A percentile compares a stretch with the other conserved stretches of the same genome.
Evolutionary conservation across 352 stramenopile genomes (phyloP).

Genomic region (Phytophthora hybrid): DNA sequence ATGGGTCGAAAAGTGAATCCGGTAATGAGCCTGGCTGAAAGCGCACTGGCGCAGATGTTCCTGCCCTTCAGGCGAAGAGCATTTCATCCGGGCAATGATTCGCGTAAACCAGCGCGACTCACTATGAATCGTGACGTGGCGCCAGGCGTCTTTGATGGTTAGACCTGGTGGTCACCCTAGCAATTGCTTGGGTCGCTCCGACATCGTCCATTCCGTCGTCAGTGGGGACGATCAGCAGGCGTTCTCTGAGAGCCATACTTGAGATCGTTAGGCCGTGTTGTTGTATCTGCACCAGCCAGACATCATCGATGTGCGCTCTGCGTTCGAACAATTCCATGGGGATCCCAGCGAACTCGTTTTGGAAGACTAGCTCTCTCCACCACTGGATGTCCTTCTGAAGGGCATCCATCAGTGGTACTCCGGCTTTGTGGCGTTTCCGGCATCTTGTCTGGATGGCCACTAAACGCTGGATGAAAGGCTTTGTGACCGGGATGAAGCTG

Average conservation of each 20-base stretch:
- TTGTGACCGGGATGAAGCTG: neutral
- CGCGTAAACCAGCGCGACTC: constrained; percentile 3
- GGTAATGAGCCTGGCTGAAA: constrained; percentile 25
- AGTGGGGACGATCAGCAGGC: neutral
- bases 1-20: constrained; percentile 9
- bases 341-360: neutral
- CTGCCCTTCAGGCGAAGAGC: neutral
- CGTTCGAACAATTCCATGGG: neutral
- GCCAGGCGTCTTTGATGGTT: neutral
- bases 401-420: neutral
- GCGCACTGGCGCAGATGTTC: constrained; percentile 5
- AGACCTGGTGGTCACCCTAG: neutral
- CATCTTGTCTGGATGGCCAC: neutral
- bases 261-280: neutral
- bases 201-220: neutral
- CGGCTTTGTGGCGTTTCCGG: neutral
- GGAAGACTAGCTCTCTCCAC: neutral
- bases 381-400: neutral
- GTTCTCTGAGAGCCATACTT: neutral
- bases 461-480: neutral
- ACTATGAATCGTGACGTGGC: constrained; percentile 16
- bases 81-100: constrained; percentile 19
- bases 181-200: neutral
- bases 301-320: neutral
- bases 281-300: neutral